Conservation (phyloP, 768 basidiomycete species). For the Mrakia hoshinonis region DNA sequence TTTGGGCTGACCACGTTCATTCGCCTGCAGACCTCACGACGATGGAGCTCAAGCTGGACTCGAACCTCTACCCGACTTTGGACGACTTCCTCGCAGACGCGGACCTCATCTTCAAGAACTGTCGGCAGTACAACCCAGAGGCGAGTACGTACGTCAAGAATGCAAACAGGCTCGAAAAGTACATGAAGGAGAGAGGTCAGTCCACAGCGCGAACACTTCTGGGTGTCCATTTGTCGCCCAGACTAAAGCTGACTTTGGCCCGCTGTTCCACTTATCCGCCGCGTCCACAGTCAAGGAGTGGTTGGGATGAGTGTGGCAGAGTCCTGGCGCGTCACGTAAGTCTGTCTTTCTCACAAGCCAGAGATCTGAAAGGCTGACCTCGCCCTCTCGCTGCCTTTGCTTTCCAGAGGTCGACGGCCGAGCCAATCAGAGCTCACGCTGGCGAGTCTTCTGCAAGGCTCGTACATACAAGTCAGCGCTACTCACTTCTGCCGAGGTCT, state of each 20-base stretch:
- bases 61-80: constrained; percentile 44
- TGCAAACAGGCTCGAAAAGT: constrained; percentile 73
- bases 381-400: too few relatives aligned
- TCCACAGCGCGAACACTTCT: too few relatives aligned
- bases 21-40: constrained; percentile 61
- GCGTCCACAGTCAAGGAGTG: constrained; percentile 3
- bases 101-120: constrained; percentile 79
- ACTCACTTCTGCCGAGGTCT: too few relatives aligned
- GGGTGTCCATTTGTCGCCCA: too few relatives aligned
- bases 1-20: constrained; percentile 15
- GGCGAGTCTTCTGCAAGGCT: too few relatives aligned
- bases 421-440: too few relatives aligned
- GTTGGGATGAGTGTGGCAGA: background rate
- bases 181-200: constrained; percentile 44
- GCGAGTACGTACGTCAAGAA: constrained; percentile 63
- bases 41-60: constrained; percentile 82
- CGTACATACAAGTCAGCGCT: too few relatives aligned
- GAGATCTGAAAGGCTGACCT: too few relatives aligned
- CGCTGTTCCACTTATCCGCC: background rate
- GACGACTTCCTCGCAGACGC: constrained; percentile 49
- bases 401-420: too few relatives aligned
- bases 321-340: too few relatives aligned
- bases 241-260: background rate
- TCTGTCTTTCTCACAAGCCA: too few relatives aligned
- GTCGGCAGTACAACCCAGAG: constrained; percentile 76